Evolutionary conservation across 495 filamentous ascomycete species (phyloP).

Genomic region (Aspergillus nanangensis): DNA sequence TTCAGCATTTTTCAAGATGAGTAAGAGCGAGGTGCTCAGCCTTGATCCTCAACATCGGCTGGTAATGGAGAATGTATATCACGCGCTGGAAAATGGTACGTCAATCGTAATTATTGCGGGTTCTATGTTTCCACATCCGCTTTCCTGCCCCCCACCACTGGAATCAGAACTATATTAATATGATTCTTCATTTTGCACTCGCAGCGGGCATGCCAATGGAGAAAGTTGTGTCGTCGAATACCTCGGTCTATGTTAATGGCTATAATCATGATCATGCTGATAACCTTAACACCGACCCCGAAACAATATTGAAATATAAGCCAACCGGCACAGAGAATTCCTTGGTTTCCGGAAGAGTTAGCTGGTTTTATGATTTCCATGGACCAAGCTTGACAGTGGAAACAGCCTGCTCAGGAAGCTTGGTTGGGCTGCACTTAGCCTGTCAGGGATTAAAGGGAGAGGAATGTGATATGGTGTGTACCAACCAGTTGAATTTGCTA

Average conservation of each 20-base stretch:
- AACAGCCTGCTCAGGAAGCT: constrained; percentile 31
- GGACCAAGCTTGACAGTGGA: constrained; percentile 20
- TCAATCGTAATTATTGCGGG: background rate
- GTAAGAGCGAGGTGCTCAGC: constrained; percentile 1
- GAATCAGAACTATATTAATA: too few species aligned
- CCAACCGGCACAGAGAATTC: constrained; percentile 2
- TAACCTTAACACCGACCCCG: constrained; percentile 1
- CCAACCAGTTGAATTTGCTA: background rate
- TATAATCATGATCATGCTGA: constrained; percentile 13
- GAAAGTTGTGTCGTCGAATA: constrained; percentile 5
- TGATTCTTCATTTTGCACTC: too few species aligned
- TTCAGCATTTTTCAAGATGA: constrained; percentile 12
- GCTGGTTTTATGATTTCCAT: constrained; percentile 25
- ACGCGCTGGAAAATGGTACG: constrained; percentile 13
- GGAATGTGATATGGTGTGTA: constrained; percentile 22
- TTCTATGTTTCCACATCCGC: constrained; percentile 13
- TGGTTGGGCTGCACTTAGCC: constrained; percentile 33
- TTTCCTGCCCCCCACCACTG: too few species aligned
- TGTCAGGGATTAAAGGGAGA: constrained; percentile 30
- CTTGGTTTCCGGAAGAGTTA: constrained; percentile 24
- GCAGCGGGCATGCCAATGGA: constrained; percentile 7
- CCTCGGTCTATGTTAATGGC: constrained; percentile 9
- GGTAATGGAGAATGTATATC: constrained; percentile 13
- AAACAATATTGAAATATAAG: constrained; percentile 1
- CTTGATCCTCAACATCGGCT: constrained; percentile 12